Conservation (phyloP, 2,329 filamentous ascomycete species). For the Arthrobotrys sinensis region DNA sequence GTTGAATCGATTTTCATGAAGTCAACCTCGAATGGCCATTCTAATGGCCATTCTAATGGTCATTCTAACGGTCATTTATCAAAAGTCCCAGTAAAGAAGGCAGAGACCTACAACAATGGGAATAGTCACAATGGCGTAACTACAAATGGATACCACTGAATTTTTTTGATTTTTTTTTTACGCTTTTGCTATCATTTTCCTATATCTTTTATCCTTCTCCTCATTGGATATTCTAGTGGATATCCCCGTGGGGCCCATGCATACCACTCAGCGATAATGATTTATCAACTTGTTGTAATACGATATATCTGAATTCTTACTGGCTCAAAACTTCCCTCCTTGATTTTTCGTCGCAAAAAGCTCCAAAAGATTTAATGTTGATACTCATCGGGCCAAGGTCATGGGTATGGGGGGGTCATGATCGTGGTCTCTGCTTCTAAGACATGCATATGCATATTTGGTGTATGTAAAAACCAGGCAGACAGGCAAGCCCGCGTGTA, state of each 20-base stretch:
- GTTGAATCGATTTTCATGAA: slow-evolving; percentile 78
- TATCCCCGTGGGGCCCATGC: slow-evolving; percentile 4
- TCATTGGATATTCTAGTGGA: slow-evolving; percentile 22
- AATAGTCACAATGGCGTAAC: slow-evolving; percentile 45
- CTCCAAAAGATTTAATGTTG: slow-evolving; percentile 2
- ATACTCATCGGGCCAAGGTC: slow-evolving; percentile 13
- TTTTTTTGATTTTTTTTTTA: slow-evolving; percentile 29
- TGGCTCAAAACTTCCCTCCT: slow-evolving; percentile 23
- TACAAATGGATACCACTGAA: slow-evolving; percentile 60
- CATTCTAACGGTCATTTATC: slow-evolving; percentile 38
- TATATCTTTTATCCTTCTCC: slow-evolving; percentile 22
- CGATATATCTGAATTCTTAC: slow-evolving; percentile 48
- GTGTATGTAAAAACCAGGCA: slow-evolving; percentile 10
- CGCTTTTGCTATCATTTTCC: slow-evolving; percentile 15
- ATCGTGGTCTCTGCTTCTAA: slow-evolving; percentile 24
- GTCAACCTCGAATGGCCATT: slow-evolving; percentile 28
- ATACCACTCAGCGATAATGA: slow-evolving; percentile 36
- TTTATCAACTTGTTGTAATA: slow-evolving; percentile 44
- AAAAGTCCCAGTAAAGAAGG: slow-evolving; percentile 42
- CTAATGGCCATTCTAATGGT: slow-evolving; percentile 39
- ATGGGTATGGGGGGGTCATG: slow-evolving; percentile 1
- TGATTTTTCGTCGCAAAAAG: slow-evolving; percentile 17
- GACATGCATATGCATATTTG: slow-evolving; percentile 43
- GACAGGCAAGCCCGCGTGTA: slow-evolving; percentile 9
- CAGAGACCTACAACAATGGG: slow-evolving; percentile 39